Conservation (phyloP, 2,329 filamentous ascomycete species). For the Annulohypoxylon truncatum region DNA sequence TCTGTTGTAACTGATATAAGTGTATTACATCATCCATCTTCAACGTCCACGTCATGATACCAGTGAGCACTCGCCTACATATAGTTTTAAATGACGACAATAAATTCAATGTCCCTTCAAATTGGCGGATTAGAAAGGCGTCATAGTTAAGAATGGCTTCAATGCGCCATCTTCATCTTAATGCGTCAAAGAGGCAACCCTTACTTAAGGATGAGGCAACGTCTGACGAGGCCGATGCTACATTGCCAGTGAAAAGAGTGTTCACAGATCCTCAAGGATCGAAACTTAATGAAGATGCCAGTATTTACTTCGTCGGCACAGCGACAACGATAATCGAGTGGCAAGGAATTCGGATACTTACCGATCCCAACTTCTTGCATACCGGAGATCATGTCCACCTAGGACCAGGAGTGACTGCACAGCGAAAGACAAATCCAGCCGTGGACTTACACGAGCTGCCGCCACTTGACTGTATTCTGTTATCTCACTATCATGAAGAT, state of each 20-base stretch:
- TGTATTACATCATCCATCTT: conserved; percentile 39
- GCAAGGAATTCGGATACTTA: conserved; percentile 64
- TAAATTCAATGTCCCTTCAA: neutral
- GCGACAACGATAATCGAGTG: conserved; percentile 68
- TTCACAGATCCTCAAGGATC: conserved; percentile 43
- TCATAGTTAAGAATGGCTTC: conserved; percentile 34
- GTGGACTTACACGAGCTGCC: conserved; percentile 70
- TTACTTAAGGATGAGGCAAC: conserved; percentile 46
- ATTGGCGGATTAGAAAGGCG: neutral
- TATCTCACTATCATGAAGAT: conserved; percentile 72
- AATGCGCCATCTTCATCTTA: conserved; percentile 43
- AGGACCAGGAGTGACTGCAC: conserved; percentile 69
- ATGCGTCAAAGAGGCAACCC: conserved; percentile 46
- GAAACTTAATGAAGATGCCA: conserved; percentile 52
- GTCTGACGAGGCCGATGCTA: conserved; percentile 31
- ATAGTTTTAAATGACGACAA: neutral
- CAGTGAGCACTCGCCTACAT: neutral
- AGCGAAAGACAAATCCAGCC: conserved; percentile 67
- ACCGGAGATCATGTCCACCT: conserved; percentile 74
- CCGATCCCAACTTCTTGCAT: conserved; percentile 74
- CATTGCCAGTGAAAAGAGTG: conserved; percentile 42
- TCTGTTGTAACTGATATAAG: conserved; percentile 1
- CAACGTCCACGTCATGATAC: conserved; percentile 29
- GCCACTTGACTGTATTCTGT: conserved; percentile 67
- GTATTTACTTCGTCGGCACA: conserved; percentile 66